A percentile compares a stretch with the other conserved stretches of the same genome.
Conservation (phyloP, 805 yeast species). For the Yamadazyma sp. region DNA sequence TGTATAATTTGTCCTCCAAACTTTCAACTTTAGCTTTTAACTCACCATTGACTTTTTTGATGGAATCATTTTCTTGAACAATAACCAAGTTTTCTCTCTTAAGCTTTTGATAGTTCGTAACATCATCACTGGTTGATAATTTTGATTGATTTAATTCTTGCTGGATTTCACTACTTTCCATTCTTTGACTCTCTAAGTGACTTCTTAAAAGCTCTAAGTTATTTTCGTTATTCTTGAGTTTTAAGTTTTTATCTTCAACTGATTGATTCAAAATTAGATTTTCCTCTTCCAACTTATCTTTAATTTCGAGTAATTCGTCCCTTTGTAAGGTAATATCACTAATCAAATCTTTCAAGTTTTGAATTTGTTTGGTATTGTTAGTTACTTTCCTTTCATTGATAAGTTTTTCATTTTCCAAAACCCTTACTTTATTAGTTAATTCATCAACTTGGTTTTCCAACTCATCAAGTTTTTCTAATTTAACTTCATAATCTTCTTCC, state of each 20-base stretch:
- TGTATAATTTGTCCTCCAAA: slow-evolving; percentile 47
- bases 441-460: slow-evolving; percentile 29
- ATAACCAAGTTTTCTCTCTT: slow-evolving; percentile 54
- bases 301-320: slow-evolving; percentile 49
- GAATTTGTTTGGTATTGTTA: slow-evolving; percentile 46
- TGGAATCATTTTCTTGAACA: slow-evolving; percentile 64
- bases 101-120: slow-evolving; percentile 31
- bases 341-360: slow-evolving; percentile 54
- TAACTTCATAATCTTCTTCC: slow-evolving; percentile 28
- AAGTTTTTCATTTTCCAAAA: slow-evolving; percentile 32
- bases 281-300: slow-evolving; percentile 29
- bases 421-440: slow-evolving; percentile 24
- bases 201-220: slow-evolving; percentile 29
- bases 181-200: slow-evolving; percentile 32
- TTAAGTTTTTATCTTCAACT: slow-evolving; percentile 22
- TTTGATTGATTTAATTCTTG: slow-evolving; percentile 34
- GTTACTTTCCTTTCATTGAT: slow-evolving; percentile 34
- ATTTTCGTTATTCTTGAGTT: slow-evolving; percentile 24
- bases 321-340: slow-evolving; percentile 63
- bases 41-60: slow-evolving; percentile 53
- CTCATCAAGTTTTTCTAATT: slow-evolving; percentile 42
- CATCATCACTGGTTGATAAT: slow-evolving; percentile 25
- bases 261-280: slow-evolving; percentile 23
- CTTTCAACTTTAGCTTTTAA: slow-evolving; percentile 43
- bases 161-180: slow-evolving; percentile 29